Conservation (phyloP, 2,329 filamentous ascomycete genomes). For the Ceratocystis eucalypticola region DNA sequence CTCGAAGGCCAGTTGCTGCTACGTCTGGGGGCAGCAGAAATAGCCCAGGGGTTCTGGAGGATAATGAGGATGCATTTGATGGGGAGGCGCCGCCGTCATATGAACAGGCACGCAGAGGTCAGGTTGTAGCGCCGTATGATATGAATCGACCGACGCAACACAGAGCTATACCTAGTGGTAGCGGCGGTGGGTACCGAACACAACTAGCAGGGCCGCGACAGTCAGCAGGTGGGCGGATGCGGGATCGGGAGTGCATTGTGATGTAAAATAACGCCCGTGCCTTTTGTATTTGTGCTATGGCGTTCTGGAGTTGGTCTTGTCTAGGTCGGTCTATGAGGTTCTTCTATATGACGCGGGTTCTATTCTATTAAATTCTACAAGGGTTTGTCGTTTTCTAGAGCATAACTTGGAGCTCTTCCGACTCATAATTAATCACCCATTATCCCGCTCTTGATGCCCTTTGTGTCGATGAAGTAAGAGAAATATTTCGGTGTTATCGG, state of each 20-base stretch:
- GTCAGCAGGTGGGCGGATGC: background rate
- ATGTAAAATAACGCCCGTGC: background rate
- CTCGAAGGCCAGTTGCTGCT: background rate
- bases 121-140: background rate
- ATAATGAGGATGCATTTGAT: background rate
- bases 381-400: no score
- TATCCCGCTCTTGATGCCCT: no score
- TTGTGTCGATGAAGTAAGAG: no score
- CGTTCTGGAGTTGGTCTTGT: slow-evolving; percentile 1
- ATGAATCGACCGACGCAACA: background rate
- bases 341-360: no score
- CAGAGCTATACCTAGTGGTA: background rate
- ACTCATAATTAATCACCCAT: no score
- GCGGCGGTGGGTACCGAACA: background rate
- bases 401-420: no score
- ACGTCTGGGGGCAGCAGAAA: background rate
- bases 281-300: background rate
- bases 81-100: slow-evolving; percentile 11
- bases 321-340: background rate
- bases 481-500: no score
- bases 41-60: background rate
- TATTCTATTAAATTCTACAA: no score
- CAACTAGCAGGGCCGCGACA: background rate
- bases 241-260: slow-evolving; percentile 10
- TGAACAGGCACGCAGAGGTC: background rate